A percentile compares a stretch with the other conserved stretches of the same genome.
phyloP scores from a whole-genome alignment of 2,329 filamentous ascomycete genomes.

The Clonostachys sp. region DNA sequence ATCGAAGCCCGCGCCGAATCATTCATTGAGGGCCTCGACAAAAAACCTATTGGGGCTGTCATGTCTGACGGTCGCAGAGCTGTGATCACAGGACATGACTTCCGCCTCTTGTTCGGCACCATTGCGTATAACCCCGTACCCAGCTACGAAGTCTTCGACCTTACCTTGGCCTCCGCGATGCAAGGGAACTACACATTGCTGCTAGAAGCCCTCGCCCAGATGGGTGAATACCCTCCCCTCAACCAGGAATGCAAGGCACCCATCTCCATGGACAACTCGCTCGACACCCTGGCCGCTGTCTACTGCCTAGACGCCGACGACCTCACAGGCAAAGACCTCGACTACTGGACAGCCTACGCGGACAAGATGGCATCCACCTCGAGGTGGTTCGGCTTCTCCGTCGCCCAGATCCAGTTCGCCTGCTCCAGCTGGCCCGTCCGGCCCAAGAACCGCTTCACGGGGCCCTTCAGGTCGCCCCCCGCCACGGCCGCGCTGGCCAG shows the following conservation, averaged over 20 bases:
- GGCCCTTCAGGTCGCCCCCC: slow-evolving; percentile 22
- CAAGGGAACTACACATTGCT: not conserved
- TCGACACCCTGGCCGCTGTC: slow-evolving; percentile 15
- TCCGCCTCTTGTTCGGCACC: slow-evolving; percentile 15
- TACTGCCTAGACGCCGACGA: slow-evolving; percentile 28
- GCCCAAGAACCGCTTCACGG: slow-evolving; percentile 31
- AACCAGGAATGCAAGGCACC: not conserved
- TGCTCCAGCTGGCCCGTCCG: slow-evolving; percentile 31
- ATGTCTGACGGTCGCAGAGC: slow-evolving; percentile 14
- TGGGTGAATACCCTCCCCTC: slow-evolving; percentile 11
- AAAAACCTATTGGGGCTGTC: slow-evolving; percentile 22
- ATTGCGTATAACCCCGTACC: not conserved
- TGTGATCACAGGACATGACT: slow-evolving; percentile 22
- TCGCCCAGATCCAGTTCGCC: slow-evolving; percentile 26
- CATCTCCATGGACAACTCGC: not conserved
- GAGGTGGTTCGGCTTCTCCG: slow-evolving; percentile 19
- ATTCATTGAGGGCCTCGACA: slow-evolving; percentile 1
- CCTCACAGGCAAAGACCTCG: slow-evolving; percentile 8
- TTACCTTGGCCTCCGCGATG: slow-evolving; percentile 9
- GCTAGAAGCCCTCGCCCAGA: slow-evolving; percentile 15
- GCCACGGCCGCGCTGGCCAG: slow-evolving; percentile 8
- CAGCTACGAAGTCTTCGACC: not conserved
- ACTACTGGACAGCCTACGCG: slow-evolving; percentile 22
- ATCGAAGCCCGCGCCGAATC: slow-evolving; percentile 8
- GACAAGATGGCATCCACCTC: slow-evolving; percentile 16